Evolutionary conservation across 2,329 filamentous ascomycete species (phyloP), one percentile per base, ranked within the genome.

Genomic region (Rhynchosporium graminicola): DNA sequence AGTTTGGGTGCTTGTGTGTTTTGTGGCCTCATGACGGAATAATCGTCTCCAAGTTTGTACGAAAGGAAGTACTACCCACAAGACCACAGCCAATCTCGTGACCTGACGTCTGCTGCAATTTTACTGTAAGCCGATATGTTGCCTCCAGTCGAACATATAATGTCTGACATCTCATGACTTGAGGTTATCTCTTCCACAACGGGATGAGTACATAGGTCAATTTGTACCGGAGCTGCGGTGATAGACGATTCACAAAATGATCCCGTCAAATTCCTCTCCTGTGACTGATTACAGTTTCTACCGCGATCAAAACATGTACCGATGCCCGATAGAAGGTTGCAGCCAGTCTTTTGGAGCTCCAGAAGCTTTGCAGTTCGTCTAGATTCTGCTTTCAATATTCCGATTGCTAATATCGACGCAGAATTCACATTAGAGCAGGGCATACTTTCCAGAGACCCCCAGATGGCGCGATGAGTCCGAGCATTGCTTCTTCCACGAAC

Each of bases 301-400:
- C 45, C 54, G 40, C 38, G 42, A 57, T 28, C 12, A 31, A 28
- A 29, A 20, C 40, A 33, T 40, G 9, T 57, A 45, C 40, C 45
- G 10, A 46, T 57, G 54, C 31, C 38, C 40, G 1, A 28, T 57
- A 33, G 7, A 31, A 2, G 54, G 42, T 6, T 57, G 54, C 12
- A 46, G 28, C 5, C 40, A 45, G 28, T 57, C 54, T 0, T 57
- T 57, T 57, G 54, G 28, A 46, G 42, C 54, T 36, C 40, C 28
- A 12, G 54, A 57, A 28, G n/a, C 28, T 26, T 57, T 57, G 15
- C 15, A 45, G 40, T 57, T 9, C n/a, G 43, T 57, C 38, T 45
- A 1, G 12, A 3, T 31, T 9, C 13, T 33, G 36, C n/a, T 13
- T 45, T 43, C 26, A 6, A 12, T 36, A 36, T 3, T 36, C 3